These are phyloP conservation scores for Boletus holoroseus DNA, from an alignment of 1,284 basidiomycete species.

Conservation along the genomic window DNA sequence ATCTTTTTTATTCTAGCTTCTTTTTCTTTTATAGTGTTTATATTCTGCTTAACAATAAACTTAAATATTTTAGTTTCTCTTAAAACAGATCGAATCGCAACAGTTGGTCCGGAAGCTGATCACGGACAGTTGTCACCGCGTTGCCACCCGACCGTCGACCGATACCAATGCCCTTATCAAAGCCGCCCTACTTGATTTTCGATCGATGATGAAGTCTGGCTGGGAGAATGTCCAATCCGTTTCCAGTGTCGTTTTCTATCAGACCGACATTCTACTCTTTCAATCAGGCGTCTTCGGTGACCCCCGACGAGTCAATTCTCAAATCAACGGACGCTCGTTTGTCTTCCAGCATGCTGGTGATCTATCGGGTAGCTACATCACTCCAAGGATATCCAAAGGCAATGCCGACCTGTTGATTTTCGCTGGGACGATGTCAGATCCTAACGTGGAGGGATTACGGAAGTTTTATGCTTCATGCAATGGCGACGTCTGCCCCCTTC, in stretches of 20 bases:
- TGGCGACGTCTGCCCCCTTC: constrained; percentile 27
- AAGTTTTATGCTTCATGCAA: constrained; percentile 19
- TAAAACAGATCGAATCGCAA: no score
- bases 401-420: constrained; percentile 27
- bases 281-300: constrained; percentile 20
- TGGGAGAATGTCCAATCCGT: constrained; percentile 24
- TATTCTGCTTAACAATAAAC: no score
- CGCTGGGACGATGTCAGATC: constrained; percentile 11
- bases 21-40: no score
- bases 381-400: constrained; percentile 20
- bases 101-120: constrained; percentile 20
- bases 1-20: no score
- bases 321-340: constrained; percentile 26
- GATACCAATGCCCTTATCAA: constrained; percentile 25
- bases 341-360: constrained; percentile 23
- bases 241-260: constrained; percentile 22
- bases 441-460: constrained; percentile 14
- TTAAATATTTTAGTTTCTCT: no score
- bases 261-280: constrained; percentile 20
- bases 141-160: constrained; percentile 10
- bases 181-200: constrained; percentile 25
- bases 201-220: constrained; percentile 24
- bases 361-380: constrained; percentile 13
- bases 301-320: constrained; percentile 19
- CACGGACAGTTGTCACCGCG: constrained; percentile 18